Evolutionary conservation across 2,329 filamentous ascomycete species (phyloP).

Genomic region (Apiospora pterosperma): DNA sequence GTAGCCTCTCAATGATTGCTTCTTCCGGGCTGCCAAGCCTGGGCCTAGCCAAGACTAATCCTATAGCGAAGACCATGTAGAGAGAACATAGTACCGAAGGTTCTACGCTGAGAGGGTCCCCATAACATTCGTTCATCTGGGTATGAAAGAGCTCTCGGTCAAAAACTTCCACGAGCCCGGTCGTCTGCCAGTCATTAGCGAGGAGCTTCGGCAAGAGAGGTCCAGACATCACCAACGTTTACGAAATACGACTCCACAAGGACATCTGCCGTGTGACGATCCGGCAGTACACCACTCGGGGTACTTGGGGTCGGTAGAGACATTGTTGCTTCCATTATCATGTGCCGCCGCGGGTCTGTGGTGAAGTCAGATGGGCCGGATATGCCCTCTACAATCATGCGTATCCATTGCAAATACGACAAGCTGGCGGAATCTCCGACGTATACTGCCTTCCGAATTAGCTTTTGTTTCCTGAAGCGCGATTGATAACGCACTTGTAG

Average conservation of each 20-base stretch:
- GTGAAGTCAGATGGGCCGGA: constrained; percentile 56
- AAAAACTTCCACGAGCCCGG: constrained; percentile 59
- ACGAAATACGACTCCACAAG: constrained; percentile 58
- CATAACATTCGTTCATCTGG: constrained; percentile 50
- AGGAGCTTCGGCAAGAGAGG: not conserved
- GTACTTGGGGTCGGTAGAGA: constrained; percentile 41
- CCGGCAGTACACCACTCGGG: constrained; percentile 51
- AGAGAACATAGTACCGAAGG: constrained; percentile 55
- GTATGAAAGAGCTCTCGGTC: constrained; percentile 47
- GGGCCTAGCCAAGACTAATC: constrained; percentile 55
- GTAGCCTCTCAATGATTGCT: constrained; percentile 47
- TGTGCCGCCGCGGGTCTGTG: constrained; percentile 52
- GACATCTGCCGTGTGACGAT: constrained; percentile 49
- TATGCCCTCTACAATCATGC: constrained; percentile 55
- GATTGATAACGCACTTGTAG: not conserved
- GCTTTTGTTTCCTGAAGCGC: not conserved
- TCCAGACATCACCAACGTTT: constrained; percentile 40
- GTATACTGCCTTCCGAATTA: constrained; percentile 41
- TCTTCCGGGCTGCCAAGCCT: constrained; percentile 46
- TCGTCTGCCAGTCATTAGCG: constrained; percentile 41
- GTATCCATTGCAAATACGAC: constrained; percentile 58
- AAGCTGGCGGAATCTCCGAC: constrained; percentile 61
- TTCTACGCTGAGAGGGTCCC: constrained; percentile 46
- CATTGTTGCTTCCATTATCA: constrained; percentile 52
- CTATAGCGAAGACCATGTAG: constrained; percentile 61